Evolutionary conservation across 768 basidiomycete genomes (phyloP).

Genomic region (Roridomyces roridus): DNA sequence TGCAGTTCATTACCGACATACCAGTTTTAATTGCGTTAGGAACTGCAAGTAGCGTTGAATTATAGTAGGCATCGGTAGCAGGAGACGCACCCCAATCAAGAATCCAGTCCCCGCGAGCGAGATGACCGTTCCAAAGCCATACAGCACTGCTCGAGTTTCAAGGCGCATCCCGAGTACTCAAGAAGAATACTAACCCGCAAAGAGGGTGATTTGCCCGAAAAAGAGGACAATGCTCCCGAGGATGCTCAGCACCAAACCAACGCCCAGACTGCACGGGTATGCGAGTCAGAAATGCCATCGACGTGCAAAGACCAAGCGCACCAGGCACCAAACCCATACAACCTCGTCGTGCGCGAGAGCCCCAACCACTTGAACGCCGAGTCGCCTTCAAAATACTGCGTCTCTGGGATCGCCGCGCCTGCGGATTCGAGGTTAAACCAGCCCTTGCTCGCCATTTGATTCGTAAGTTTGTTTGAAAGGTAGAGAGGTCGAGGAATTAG

Average conservation of each 20-base stretch:
- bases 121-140: conserved; percentile 80
- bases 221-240: conserved; percentile 82
- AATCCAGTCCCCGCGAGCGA: conserved; percentile 90
- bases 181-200: conserved; percentile 65
- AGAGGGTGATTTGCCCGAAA: conserved; percentile 68
- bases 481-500: conserved; percentile 5
- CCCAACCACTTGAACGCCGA: conserved; percentile 85
- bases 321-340: conserved; percentile 91
- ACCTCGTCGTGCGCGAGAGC: conserved; percentile 76
- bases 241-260: conserved; percentile 82
- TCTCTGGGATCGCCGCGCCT: conserved; percentile 68
- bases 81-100: conserved; percentile 77
- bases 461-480: neutral
- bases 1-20: conserved; percentile 35
- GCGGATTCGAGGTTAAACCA: conserved; percentile 88
- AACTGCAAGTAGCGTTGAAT: conserved; percentile 54
- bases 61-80: neutral
- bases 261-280: conserved; percentile 54
- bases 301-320: conserved; percentile 38
- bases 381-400: conserved; percentile 87
- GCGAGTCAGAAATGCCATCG: neutral
- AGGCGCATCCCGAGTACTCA: neutral
- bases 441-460: conserved; percentile 65
- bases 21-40: conserved; percentile 80
- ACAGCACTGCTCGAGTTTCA: conserved; percentile 75